Conservation (phyloP, 2,329 filamentous ascomycete genomes). For the Clathrospora elynae region DNA sequence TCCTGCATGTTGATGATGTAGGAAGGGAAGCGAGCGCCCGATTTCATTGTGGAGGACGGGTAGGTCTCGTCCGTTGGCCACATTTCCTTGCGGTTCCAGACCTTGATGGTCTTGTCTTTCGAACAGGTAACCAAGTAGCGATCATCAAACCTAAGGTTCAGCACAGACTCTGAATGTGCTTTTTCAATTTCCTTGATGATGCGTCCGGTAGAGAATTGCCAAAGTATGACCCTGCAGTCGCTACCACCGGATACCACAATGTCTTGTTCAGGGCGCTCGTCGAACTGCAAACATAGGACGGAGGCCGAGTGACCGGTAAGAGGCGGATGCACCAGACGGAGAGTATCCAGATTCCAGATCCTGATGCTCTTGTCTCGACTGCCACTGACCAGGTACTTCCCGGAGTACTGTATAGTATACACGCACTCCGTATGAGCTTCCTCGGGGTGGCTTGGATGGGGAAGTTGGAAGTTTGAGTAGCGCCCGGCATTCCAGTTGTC, state of each 20-base stretch:
- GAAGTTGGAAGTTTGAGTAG: conserved; percentile 86
- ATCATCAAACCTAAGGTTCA: conserved; percentile 92
- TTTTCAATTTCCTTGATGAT: conserved; percentile 74
- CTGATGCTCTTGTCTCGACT: conserved; percentile 87
- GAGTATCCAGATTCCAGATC: conserved; percentile 86
- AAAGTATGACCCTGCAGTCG: conserved; percentile 87
- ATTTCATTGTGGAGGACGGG: conserved; percentile 48
- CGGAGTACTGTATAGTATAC: conserved; percentile 89
- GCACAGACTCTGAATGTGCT: conserved; percentile 86
- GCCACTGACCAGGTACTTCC: conserved; percentile 87
- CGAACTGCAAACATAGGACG: conserved; percentile 93
- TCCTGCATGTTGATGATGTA: conserved; percentile 60
- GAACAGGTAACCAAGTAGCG: conserved; percentile 94
- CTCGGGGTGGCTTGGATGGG: conserved; percentile 76
- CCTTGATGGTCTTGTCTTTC: conserved; percentile 95
- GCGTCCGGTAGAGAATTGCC: conserved; percentile 90
- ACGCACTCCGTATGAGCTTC: conserved; percentile 93
- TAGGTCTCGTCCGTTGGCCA: conserved; percentile 48
- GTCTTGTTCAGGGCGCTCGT: conserved; percentile 83
- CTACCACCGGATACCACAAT: conserved; percentile 95
- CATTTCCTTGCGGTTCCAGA: conserved; percentile 77
- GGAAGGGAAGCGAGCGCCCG: conserved; percentile 55
- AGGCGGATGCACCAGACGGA: conserved; percentile 74
- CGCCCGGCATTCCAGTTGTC: conserved; percentile 87
- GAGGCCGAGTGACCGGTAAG: conserved; percentile 80